Conservation (phyloP, 768 basidiomycete species). For the Suillus ampliporus region DNA sequence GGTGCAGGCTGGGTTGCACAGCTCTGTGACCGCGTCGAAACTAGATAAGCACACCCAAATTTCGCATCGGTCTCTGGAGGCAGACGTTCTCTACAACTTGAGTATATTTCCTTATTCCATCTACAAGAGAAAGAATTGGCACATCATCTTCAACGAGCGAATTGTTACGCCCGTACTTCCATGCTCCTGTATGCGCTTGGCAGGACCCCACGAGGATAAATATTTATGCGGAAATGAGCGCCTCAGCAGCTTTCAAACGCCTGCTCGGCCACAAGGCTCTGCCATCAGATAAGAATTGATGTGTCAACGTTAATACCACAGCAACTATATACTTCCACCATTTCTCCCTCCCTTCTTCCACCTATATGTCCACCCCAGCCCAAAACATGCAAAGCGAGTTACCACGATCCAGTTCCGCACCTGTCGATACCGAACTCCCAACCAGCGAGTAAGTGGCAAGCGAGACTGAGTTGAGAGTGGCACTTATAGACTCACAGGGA, state of each 20-base stretch:
- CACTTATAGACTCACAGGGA: background rate
- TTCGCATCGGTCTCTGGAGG: constrained; percentile 77
- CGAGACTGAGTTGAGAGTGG: too few species aligned
- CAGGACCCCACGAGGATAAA: too few species aligned
- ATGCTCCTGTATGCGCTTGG: too few species aligned
- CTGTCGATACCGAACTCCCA: background rate
- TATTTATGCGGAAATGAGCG: too few species aligned
- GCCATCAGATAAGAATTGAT: too few species aligned
- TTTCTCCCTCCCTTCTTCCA: background rate
- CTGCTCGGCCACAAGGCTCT: too few species aligned
- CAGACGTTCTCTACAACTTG: constrained; percentile 63
- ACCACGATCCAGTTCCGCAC: background rate
- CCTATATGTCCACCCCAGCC: background rate
- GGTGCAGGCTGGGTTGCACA: constrained; percentile 77
- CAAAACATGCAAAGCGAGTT: too few species aligned
- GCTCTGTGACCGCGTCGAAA: constrained; percentile 71
- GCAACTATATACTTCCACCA: background rate
- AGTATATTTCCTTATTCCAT: constrained; percentile 66
- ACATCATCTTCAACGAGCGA: too few species aligned
- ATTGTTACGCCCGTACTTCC: too few species aligned
- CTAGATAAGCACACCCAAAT: constrained; percentile 81
- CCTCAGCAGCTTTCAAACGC: too few species aligned
- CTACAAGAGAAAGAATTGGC: constrained; percentile 61
- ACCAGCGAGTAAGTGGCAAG: background rate
- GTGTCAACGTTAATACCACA: too few species aligned